A percentile compares a stretch with the other conserved stretches of the same genome.
phyloP scores from a whole-genome alignment of 805 yeast species.

The Zygoascus flipseniorum region DNA sequence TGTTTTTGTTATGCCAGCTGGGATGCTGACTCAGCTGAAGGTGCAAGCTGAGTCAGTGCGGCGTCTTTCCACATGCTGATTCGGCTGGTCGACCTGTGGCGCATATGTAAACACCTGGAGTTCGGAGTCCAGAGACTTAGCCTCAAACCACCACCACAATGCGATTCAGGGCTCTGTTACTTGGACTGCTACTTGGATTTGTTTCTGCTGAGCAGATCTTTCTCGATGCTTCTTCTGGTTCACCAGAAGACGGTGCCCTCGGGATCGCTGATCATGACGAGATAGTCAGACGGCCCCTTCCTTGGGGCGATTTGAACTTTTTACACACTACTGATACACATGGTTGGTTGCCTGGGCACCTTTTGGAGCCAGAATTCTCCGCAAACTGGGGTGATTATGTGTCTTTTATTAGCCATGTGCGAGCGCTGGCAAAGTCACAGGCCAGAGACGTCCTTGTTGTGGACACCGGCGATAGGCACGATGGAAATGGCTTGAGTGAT shows the following conservation, averaged over 20 bases:
- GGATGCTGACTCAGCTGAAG: too few species aligned
- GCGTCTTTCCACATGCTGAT: neutral
- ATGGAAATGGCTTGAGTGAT: conserved; percentile 88
- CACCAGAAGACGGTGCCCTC: too few species aligned
- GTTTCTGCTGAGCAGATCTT: neutral
- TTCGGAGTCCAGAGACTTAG: neutral
- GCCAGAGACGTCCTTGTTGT: conserved; percentile 61
- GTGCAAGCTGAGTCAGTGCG: too few species aligned
- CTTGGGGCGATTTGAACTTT: conserved; percentile 70
- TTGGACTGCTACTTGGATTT: neutral
- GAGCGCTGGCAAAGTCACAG: conserved; percentile 33
- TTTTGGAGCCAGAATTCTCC: conserved; percentile 63
- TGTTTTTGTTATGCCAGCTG: too few species aligned
- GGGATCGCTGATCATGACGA: neutral
- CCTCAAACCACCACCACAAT: neutral
- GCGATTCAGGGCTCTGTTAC: neutral
- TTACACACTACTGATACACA: conserved; percentile 96
- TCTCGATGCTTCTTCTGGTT: neutral
- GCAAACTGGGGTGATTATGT: conserved; percentile 92
- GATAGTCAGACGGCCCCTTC: conserved; percentile 36
- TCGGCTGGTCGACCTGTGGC: neutral
- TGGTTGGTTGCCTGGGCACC: conserved; percentile 90
- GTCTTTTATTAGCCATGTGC: conserved; percentile 53
- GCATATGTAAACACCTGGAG: neutral
- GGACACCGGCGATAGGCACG: conserved; percentile 91